phyloP scores from a whole-genome alignment of 2,329 filamentous ascomycete genomes.

The Beauveria varroae region DNA sequence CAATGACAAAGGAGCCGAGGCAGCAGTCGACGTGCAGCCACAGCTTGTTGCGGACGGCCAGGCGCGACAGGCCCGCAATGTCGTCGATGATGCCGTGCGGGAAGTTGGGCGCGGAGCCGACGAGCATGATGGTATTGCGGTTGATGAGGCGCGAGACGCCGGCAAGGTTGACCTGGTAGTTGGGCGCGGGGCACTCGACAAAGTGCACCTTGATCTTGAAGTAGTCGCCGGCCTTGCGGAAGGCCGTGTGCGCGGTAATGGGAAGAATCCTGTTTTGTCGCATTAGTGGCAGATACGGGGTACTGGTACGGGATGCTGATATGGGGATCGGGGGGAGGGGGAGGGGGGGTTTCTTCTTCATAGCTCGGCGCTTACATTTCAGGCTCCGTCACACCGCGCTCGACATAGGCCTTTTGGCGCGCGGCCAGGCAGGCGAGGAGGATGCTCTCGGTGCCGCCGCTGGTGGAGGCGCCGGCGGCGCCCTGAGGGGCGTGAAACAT shows the following conservation, averaged over 20 bases:
- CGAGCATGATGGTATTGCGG: constrained; percentile 85
- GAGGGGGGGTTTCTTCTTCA: not conserved
- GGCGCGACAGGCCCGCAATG: constrained; percentile 73
- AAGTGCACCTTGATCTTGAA: constrained; percentile 94
- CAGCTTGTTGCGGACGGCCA: constrained; percentile 71
- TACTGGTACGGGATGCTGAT: too few species aligned
- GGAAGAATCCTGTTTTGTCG: constrained; percentile 66
- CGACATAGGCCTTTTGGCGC: constrained; percentile 77
- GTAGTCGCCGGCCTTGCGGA: constrained; percentile 90
- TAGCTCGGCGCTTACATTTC: constrained; percentile 63
- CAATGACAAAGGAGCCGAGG: constrained; percentile 88
- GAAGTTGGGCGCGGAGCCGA: constrained; percentile 94
- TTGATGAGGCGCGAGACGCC: constrained; percentile 82
- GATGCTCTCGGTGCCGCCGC: constrained; percentile 92
- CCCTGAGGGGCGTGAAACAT: constrained; percentile 86
- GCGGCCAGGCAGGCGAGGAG: constrained; percentile 90
- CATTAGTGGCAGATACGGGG: not conserved
- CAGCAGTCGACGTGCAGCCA: constrained; percentile 97
- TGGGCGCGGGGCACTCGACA: constrained; percentile 77
- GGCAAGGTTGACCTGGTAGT: constrained; percentile 74
- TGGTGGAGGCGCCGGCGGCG: constrained; percentile 81
- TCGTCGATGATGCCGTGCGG: constrained; percentile 98
- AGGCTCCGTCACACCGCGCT: constrained; percentile 82
- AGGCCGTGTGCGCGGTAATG: constrained; percentile 90
- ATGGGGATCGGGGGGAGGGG: not conserved